Percentiles rank a stretch among this genome's conserved stretches.
These are phyloP conservation scores for Lactifluus pinguis DNA, from an alignment of 768 basidiomycete genomes.

Conservation along the genomic window DNA sequence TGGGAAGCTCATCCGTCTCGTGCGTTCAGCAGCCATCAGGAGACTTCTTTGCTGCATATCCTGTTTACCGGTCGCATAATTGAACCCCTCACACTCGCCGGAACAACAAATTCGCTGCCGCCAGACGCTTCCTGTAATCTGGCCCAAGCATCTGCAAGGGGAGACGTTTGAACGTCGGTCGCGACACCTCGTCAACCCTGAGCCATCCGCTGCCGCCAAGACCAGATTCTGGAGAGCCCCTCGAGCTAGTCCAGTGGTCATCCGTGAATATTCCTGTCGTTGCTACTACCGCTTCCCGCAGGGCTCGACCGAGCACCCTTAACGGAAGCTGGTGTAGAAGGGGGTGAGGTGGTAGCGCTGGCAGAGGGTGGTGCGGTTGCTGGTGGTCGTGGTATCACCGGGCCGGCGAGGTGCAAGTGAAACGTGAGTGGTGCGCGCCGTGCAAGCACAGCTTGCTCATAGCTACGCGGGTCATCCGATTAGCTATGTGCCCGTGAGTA, in stretches of 20 bases:
- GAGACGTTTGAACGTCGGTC: constrained; percentile 66
- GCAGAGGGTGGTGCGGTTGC: background rate
- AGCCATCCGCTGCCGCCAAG: too few relatives aligned
- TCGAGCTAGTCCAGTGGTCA: constrained; percentile 3
- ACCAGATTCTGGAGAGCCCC: constrained; percentile 2
- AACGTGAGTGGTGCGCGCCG: constrained; percentile 52
- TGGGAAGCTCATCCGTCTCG: constrained; percentile 19
- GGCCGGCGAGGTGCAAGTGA: constrained; percentile 40
- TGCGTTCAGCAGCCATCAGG: constrained; percentile 1
- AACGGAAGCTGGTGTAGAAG: background rate
- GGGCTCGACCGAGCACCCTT: constrained; percentile 15
- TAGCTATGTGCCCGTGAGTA: constrained; percentile 27
- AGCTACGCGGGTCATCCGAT: constrained; percentile 57
- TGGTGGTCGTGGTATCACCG: constrained; percentile 13
- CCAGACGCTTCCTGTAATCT: constrained; percentile 39
- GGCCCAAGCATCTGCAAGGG: constrained; percentile 66
- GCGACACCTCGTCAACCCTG: constrained; percentile 22
- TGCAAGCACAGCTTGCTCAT: constrained; percentile 69
- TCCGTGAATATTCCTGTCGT: constrained; percentile 4
- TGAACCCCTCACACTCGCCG: constrained; percentile 1
- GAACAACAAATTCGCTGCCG: background rate
- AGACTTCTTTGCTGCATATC: background rate
- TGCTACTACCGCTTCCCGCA: constrained; percentile 19
- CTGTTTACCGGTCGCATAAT: background rate
- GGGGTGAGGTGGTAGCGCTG: background rate